Percentiles rank a stretch among this genome's conserved stretches.
Evolutionary conservation across 2,329 filamentous ascomycete species (phyloP).

Genomic region (Pseudogymnoascus sp.): DNA sequence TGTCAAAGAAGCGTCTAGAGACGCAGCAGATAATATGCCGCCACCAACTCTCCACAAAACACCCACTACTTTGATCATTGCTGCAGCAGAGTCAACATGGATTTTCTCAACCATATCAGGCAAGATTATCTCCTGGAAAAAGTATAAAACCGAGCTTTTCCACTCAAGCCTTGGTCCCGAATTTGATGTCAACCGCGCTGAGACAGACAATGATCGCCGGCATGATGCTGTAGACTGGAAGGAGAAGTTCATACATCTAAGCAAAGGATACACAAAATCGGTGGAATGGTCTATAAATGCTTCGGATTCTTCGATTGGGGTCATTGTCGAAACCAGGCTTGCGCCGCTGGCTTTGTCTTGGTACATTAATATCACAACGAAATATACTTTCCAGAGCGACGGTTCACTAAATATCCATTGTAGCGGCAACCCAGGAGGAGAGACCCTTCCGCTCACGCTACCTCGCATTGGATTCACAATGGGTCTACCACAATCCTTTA

Average conservation of each 20-base stretch:
- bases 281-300: background rate
- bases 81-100: constrained; percentile 31
- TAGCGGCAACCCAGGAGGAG: background rate
- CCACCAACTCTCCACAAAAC: constrained; percentile 17
- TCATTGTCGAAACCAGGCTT: background rate
- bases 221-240: constrained; percentile 40
- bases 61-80: constrained; percentile 23
- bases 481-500: constrained; percentile 11
- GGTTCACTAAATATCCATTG: background rate
- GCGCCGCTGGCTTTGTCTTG: constrained; percentile 10
- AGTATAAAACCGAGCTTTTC: constrained; percentile 35
- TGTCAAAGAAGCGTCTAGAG: constrained; percentile 19
- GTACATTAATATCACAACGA: background rate
- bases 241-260: constrained; percentile 16
- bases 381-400: background rate
- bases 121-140: constrained; percentile 37
- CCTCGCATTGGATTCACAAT: constrained; percentile 11
- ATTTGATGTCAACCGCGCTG: constrained; percentile 40
- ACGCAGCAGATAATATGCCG: too few species aligned
- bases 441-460: background rate
- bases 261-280: background rate
- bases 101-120: constrained; percentile 39
- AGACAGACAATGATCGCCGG: constrained; percentile 42
- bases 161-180: constrained; percentile 31
- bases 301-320: background rate